Evolutionary conservation across 2,329 filamentous ascomycete genomes (phyloP).

Genomic region (Aspergillus sp.): DNA sequence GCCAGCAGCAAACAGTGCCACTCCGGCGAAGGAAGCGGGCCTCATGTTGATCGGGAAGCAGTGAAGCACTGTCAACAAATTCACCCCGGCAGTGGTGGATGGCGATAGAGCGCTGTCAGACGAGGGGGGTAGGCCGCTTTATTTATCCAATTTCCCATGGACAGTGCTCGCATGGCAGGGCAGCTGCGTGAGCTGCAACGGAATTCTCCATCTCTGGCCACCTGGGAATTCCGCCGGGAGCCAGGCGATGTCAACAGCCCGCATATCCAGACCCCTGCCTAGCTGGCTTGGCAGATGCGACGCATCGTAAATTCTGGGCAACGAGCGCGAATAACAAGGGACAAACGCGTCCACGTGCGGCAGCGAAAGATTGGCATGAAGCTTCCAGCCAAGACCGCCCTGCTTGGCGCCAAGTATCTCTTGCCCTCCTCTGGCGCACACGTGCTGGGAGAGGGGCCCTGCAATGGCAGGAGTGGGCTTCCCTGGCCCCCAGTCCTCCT

Average conservation of each 20-base stretch:
- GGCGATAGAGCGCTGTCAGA: constrained; percentile 2
- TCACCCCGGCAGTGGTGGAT: constrained; percentile 5
- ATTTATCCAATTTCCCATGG: constrained; percentile 8
- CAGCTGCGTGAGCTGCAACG: background rate
- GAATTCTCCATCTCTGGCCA: background rate
- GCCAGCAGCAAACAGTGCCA: constrained; percentile 27
- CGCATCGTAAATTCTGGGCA: background rate
- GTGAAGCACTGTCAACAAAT: background rate
- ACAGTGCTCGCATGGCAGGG: constrained; percentile 1
- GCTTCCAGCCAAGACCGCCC: constrained; percentile 7
- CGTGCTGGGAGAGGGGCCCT: background rate
- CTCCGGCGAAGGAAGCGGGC: constrained; percentile 20
- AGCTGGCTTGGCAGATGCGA: constrained; percentile 15
- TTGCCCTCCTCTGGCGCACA: background rate
- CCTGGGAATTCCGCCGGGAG: background rate
- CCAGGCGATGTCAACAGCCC: background rate
- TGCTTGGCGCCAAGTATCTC: constrained; percentile 7
- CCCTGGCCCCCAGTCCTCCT: background rate
- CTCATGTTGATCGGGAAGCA: constrained; percentile 24
- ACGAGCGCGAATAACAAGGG: constrained; percentile 13
- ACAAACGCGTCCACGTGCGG: constrained; percentile 17
- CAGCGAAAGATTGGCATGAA: constrained; percentile 9
- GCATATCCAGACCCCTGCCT: constrained; percentile 9
- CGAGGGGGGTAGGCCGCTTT: constrained; percentile 1
- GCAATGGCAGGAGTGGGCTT: background rate